A percentile compares a stretch with the other conserved stretches of the same genome.
These are phyloP conservation scores for Orbilia javanica DNA, from an alignment of 2,329 filamentous ascomycete species.

Conservation along the genomic window DNA sequence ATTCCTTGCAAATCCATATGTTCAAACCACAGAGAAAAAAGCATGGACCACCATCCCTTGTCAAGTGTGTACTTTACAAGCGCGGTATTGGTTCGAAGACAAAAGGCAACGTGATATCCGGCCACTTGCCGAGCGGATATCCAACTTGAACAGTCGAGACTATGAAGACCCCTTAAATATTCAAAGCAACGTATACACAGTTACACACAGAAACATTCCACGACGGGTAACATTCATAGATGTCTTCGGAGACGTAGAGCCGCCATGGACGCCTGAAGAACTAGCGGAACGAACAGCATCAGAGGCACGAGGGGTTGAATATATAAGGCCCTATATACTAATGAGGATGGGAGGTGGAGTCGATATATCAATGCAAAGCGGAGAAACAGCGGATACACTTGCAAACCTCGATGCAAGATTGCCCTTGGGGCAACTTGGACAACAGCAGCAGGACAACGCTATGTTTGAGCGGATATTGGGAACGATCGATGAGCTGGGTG, in stretches of 20 bases:
- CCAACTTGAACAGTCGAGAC: background rate
- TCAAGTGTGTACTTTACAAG: slow-evolving; percentile 29
- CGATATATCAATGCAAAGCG: background rate
- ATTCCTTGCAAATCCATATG: slow-evolving; percentile 44
- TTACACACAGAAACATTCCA: background rate
- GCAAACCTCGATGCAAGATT: background rate
- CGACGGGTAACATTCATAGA: slow-evolving; percentile 27
- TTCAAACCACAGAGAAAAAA: slow-evolving; percentile 7
- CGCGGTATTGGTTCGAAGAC: slow-evolving; percentile 43
- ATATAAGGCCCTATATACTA: slow-evolving; percentile 29
- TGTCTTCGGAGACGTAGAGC: slow-evolving; percentile 20
- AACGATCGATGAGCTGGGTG: background rate
- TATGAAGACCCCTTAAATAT: slow-evolving; percentile 31
- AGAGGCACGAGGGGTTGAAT: slow-evolving; percentile 11
- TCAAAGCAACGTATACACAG: background rate
- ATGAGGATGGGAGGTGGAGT: background rate
- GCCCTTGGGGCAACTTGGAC: background rate
- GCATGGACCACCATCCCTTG: slow-evolving; percentile 42
- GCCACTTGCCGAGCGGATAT: background rate
- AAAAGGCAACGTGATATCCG: slow-evolving; percentile 9
- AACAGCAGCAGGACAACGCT: background rate
- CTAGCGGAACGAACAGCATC: background rate
- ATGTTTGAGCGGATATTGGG: background rate
- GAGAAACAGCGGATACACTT: background rate
- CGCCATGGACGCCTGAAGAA: slow-evolving; percentile 27